These are phyloP conservation scores for Xylaria sp. DNA, from an alignment of 2,329 filamentous ascomycete genomes.

Conservation along the genomic window DNA sequence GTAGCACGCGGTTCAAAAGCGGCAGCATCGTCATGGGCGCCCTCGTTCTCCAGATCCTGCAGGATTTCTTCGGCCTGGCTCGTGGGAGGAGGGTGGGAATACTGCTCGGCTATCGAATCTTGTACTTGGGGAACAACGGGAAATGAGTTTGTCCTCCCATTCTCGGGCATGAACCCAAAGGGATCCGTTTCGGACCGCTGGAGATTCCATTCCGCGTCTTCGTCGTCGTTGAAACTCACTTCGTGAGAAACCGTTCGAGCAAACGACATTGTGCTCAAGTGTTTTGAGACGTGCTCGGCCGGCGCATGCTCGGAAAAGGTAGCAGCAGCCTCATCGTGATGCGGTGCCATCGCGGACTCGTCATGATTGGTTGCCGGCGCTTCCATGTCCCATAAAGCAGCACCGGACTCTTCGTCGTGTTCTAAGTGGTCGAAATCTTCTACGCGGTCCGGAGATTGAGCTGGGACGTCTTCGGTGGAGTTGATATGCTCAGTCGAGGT, in stretches of 20 bases:
- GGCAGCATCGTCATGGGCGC: constrained; percentile 56
- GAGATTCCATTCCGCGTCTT: constrained; percentile 68
- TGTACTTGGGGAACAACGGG: constrained; percentile 63
- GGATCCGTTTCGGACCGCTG: constrained; percentile 65
- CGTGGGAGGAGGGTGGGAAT: constrained; percentile 55
- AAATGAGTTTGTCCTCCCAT: constrained; percentile 72
- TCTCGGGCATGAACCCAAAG: constrained; percentile 69
- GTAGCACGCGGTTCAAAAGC: constrained; percentile 52
- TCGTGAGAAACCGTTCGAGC: constrained; percentile 72
- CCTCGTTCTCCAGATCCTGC: constrained; percentile 62
- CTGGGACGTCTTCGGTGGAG: constrained; percentile 34
- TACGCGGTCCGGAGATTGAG: constrained; percentile 36
- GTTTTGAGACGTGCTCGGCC: constrained; percentile 57
- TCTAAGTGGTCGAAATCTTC: constrained; percentile 44
- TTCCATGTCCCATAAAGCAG: constrained; percentile 44
- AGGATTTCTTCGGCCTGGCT: constrained; percentile 66
- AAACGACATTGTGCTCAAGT: constrained; percentile 71
- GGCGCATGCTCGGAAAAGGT: constrained; percentile 26
- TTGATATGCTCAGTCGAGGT: constrained; percentile 32
- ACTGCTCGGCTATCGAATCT: constrained; percentile 43
- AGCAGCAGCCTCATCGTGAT: constrained; percentile 18
- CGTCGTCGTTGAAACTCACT: constrained; percentile 67
- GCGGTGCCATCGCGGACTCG: neutral
- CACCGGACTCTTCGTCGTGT: constrained; percentile 43
- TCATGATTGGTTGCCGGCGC: constrained; percentile 1